Evolutionary conservation across 2,329 filamentous ascomycete species (phyloP), one percentile per base, ranked within the genome.

Genomic region (Cladophialophora carrionii): DNA sequence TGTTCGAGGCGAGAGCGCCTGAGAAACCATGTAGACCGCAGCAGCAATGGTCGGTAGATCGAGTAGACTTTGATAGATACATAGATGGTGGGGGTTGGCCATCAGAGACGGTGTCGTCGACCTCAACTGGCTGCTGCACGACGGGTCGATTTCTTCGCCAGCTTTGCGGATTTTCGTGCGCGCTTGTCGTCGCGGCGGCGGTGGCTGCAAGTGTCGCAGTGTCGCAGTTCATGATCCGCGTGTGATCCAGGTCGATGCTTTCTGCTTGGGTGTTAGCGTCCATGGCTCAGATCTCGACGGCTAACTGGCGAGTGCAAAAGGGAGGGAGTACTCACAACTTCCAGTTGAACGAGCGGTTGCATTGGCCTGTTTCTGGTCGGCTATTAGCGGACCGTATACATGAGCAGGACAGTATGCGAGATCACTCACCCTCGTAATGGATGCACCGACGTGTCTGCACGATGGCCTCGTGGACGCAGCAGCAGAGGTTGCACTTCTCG

Each of bases 401-500:
- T 10, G 20, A 14, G 24, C 8, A 51, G 46, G 46, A 24, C 3
- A 51, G 17, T 24, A 1, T 5, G 4, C 1, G 48, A 20, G 9
- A 14, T 10, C 17, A 24, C 48, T 17, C 48, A 51, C 24, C 48
- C 22, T 57, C 6, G 43, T 26, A 53, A 29, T 51, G 54, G 22
- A 58, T 24, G 61, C 61, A 63, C 0, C 43, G 61, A 29, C 61
- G 61, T 5, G 17, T 17, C 24, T 52, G 43, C 26, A 57, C 54
- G 46, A 63, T 58, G 4, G 24, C 32, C 32, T 63, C 61, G 24
- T 63, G 61, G 32, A 48, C 51, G 32, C 31, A 51, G 22, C 31
- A 49, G 61, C 61, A 63, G 54, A 51, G 43, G 31, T 41, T 12
- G 32, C 61, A 63, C 20, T 57, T 52, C 22, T 63, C 54, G 54